Evolutionary conservation across 2,329 filamentous ascomycete genomes (phyloP).

Genomic region (Amesomyces nigricolor): DNA sequence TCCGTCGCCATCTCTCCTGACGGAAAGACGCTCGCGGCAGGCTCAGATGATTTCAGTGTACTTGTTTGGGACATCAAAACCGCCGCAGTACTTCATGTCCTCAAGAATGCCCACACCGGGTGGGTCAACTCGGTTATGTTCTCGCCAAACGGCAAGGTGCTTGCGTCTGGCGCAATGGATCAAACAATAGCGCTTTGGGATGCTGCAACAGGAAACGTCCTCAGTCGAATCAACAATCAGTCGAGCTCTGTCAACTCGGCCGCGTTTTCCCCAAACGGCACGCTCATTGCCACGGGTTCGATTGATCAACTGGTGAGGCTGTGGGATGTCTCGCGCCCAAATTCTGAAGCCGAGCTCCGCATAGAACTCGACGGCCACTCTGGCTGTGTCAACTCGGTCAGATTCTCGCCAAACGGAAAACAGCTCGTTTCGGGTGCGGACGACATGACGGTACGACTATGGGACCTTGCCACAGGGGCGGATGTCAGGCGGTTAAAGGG

Average conservation of each 20-base stretch:
- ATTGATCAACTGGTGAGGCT: neutral
- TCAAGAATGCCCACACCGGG: neutral
- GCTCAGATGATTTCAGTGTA: neutral
- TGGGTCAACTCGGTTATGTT: slow-evolving; percentile 5
- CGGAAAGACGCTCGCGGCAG: neutral
- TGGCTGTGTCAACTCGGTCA: neutral
- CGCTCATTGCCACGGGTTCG: neutral
- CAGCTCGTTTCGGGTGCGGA: neutral
- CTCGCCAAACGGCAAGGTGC: neutral
- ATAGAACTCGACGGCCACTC: neutral
- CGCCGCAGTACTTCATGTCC: neutral
- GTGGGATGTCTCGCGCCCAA: neutral
- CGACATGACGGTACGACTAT: neutral
- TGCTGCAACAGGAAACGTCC: neutral
- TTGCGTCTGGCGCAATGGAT: neutral
- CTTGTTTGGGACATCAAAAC: neutral
- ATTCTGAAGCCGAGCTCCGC: neutral
- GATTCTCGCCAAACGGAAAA: neutral
- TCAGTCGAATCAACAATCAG: neutral
- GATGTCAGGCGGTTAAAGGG: neutral
- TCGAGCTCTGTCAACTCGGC: neutral
- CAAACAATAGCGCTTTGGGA: neutral
- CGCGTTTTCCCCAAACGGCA: neutral
- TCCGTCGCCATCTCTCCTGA: slow-evolving; percentile 5
- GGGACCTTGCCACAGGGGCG: neutral